Percentiles rank a stretch among this genome's conserved stretches.
These are phyloP conservation scores for Termitomyces sp. DNA, from an alignment of 768 basidiomycete genomes.

Conservation along the genomic window DNA sequence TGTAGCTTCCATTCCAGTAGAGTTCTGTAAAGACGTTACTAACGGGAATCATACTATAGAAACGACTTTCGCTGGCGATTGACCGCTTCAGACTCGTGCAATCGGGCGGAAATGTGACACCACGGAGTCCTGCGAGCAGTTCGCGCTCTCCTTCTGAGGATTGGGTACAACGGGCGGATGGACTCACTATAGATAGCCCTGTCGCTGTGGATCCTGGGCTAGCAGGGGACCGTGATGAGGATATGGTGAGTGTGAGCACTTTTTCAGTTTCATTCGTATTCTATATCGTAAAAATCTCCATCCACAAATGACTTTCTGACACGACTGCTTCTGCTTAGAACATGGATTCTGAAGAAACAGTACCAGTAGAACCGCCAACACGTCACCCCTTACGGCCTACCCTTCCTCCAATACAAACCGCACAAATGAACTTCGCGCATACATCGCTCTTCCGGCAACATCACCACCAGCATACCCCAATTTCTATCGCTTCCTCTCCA, in stretches of 20 bases:
- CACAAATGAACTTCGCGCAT: conserved; percentile 5
- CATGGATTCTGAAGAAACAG: conserved; percentile 23
- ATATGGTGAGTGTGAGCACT: conserved; percentile 51
- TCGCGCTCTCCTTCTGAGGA: conserved; percentile 56
- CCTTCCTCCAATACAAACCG: conserved; percentile 8
- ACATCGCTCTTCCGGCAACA: conserved; percentile 3
- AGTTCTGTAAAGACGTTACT: not conserved
- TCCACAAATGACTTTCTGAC: not conserved
- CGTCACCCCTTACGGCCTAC: conserved; percentile 3
- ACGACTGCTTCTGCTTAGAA: conserved; percentile 15
- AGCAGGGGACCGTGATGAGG: conserved; percentile 34
- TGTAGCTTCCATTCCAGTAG: conserved; percentile 29
- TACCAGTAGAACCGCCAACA: not conserved
- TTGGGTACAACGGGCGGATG: conserved; percentile 71
- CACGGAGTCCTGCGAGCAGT: conserved; percentile 26
- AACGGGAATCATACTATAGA: conserved; percentile 37
- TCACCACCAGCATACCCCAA: conserved; percentile 8
- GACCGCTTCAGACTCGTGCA: conserved; percentile 15
- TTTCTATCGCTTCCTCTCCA: conserved; percentile 4
- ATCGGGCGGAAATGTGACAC: conserved; percentile 10
- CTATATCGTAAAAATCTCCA: not conserved
- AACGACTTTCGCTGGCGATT: conserved; percentile 50
- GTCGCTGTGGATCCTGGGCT: conserved; percentile 16
- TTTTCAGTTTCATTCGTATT: not conserved
- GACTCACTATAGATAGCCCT: conserved; percentile 61